A percentile compares a stretch with the other conserved stretches of the same genome.
These are phyloP conservation scores for Batkoa obscura DNA, from an alignment of 371 early-diverging fungal species.

Conservation along the genomic window DNA sequence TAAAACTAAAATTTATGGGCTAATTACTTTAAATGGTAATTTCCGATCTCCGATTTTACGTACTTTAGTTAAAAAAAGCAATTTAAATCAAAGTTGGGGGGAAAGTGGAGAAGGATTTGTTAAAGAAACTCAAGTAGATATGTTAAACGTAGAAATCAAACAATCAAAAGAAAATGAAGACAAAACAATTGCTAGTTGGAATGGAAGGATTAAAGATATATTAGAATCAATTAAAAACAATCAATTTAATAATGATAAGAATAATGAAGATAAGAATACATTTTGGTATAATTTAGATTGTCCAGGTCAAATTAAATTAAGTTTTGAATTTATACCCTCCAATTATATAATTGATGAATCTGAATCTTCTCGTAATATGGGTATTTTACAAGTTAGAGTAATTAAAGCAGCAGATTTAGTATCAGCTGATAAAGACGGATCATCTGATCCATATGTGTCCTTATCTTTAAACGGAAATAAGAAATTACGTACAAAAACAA, in stretches of 20 bases:
- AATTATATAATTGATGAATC: slow-evolving; percentile 17
- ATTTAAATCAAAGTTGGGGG: slow-evolving; percentile 18
- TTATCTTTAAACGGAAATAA: slow-evolving; percentile 56
- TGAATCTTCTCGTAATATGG: slow-evolving; percentile 21
- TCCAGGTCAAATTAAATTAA: slow-evolving; percentile 18
- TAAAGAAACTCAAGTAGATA: slow-evolving; percentile 15
- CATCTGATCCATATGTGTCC: slow-evolving; percentile 66
- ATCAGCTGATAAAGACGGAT: slow-evolving; percentile 29
- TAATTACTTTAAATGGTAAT: slow-evolving; percentile 13
- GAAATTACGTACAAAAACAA: slow-evolving; percentile 47
- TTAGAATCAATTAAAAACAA: not conserved
- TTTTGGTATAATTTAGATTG: slow-evolving; percentile 4
- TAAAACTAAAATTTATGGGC: slow-evolving; percentile 17
- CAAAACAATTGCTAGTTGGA: not conserved
- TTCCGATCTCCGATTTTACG: slow-evolving; percentile 6
- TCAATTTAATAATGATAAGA: not conserved
- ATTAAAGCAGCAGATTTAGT: slow-evolving; percentile 16
- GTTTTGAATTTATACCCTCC: slow-evolving; percentile 21
- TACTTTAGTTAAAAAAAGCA: slow-evolving; percentile 16
- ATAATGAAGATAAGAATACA: not conserved
- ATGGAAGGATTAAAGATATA: not conserved
- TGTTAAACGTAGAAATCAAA: slow-evolving; percentile 15
- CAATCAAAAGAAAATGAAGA: not conserved
- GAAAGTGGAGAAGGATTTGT: slow-evolving; percentile 18
- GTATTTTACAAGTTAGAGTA: slow-evolving; percentile 20